Percentiles rank a stretch among this genome's conserved stretches.
Conservation (phyloP, 345 rosid genomes). For the Arabis hirsuta region DNA sequence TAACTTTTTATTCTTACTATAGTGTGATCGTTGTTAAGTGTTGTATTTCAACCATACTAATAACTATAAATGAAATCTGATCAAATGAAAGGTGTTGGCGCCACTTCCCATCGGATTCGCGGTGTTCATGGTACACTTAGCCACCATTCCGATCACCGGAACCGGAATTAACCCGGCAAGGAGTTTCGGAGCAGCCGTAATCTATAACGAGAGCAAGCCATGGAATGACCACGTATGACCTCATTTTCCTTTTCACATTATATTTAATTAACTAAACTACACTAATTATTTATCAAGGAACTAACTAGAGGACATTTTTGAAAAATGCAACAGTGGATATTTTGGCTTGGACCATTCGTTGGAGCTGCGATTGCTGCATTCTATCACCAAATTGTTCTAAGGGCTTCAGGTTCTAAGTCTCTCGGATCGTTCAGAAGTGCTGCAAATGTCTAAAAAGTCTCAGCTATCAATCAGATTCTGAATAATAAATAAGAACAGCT, state of each 20-base stretch:
- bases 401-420: conserved; percentile 61
- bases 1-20: too few species aligned
- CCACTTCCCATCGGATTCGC: conserved; percentile 98
- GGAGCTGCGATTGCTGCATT: conserved; percentile 71
- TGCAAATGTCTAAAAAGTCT: conserved; percentile 40
- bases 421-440: conserved; percentile 66
- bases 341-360: conserved; percentile 76
- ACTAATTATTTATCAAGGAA: neutral
- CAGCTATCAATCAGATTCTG: conserved; percentile 15
- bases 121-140: conserved; percentile 94
- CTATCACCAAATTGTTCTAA: conserved; percentile 60
- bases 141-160: conserved; percentile 91
- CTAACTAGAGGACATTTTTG: neutral
- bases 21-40: neutral
- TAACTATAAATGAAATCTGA: neutral
- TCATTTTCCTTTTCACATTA: neutral
- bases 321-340: conserved; percentile 60
- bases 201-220: conserved; percentile 71
- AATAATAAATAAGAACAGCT: conserved; percentile 14
- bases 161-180: conserved; percentile 98
- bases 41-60: neutral
- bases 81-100: conserved; percentile 73
- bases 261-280: neutral
- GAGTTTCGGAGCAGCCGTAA: conserved; percentile 96
- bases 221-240: conserved; percentile 89